Conservation (phyloP, 2,329 filamentous ascomycete species). For the Orbilia ellipsospora region DNA sequence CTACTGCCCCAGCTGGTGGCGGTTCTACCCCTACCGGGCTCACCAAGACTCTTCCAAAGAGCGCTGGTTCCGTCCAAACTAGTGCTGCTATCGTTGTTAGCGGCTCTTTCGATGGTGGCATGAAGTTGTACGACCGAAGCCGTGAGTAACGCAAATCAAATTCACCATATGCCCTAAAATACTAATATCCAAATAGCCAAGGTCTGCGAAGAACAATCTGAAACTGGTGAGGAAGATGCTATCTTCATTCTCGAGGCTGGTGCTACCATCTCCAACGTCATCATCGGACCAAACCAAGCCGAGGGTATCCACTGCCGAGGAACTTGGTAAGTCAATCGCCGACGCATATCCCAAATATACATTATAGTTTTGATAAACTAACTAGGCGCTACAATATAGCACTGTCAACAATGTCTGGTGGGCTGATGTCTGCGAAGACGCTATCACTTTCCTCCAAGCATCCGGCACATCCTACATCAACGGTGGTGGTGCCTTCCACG, state of each 20-base stretch:
- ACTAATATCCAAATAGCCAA: constrained; percentile 46
- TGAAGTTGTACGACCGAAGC: constrained; percentile 66
- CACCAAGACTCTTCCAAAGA: constrained; percentile 59
- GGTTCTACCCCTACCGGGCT: constrained; percentile 57
- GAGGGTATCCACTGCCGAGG: constrained; percentile 63
- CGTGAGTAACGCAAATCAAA: constrained; percentile 10
- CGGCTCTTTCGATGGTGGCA: constrained; percentile 65
- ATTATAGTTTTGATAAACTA: no score
- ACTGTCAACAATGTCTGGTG: constrained; percentile 58
- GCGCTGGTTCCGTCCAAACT: constrained; percentile 60
- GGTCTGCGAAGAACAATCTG: constrained; percentile 64
- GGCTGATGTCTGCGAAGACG: constrained; percentile 57
- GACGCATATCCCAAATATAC: no score
- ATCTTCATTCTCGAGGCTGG: constrained; percentile 60
- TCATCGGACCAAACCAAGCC: constrained; percentile 63
- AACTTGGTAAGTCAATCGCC: constrained; percentile 41
- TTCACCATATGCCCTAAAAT: no score
- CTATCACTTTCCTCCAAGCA: constrained; percentile 40
- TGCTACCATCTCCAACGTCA: constrained; percentile 60
- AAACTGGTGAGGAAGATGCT: constrained; percentile 64
- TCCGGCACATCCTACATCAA: constrained; percentile 62
- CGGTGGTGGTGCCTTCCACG: constrained; percentile 66
- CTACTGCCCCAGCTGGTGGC: constrained; percentile 13
- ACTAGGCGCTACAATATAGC: constrained; percentile 21
- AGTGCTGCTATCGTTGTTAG: constrained; percentile 63